Evolutionary conservation across 169 alveolate genomes (phyloP).

Genomic region (Eimeria brunetti): DNA sequence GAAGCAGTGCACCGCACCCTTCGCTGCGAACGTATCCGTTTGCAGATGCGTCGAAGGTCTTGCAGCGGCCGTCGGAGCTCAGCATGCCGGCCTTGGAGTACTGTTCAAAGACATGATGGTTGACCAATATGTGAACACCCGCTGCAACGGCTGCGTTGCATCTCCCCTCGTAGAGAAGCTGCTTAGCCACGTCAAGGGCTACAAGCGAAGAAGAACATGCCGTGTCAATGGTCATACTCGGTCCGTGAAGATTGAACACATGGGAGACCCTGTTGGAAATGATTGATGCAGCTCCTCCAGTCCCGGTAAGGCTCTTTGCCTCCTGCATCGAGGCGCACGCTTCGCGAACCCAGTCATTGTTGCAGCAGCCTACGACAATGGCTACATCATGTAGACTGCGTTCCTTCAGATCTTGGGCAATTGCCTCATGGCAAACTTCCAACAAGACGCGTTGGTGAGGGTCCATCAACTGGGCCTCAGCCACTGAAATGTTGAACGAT

Average conservation of each 20-base stretch:
- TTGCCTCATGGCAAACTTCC: conserved; percentile 83
- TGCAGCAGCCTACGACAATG: conserved; percentile 85
- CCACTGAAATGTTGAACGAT: conserved; percentile 75
- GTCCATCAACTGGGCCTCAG: conserved; percentile 85
- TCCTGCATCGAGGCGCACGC: conserved; percentile 26
- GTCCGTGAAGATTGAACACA: conserved; percentile 83
- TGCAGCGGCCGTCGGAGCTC: conserved; percentile 82
- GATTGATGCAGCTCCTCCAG: conserved; percentile 85
- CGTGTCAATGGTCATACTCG: conserved; percentile 87
- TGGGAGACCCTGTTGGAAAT: conserved; percentile 85
- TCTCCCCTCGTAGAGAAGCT: not conserved
- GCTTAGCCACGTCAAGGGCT: conserved; percentile 84
- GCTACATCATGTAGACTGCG: conserved; percentile 59
- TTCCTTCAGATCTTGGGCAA: not conserved
- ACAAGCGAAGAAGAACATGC: conserved; percentile 89
- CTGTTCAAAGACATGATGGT: conserved; percentile 79
- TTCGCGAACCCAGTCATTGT: conserved; percentile 84
- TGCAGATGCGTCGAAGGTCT: conserved; percentile 86
- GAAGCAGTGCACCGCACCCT: conserved; percentile 85
- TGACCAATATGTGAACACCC: conserved; percentile 83
- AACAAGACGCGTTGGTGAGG: conserved; percentile 88
- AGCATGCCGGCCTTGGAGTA: conserved; percentile 85
- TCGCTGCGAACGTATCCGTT: conserved; percentile 87
- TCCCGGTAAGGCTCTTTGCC: conserved; percentile 77
- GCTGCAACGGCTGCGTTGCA: conserved; percentile 82